Evolutionary conservation across 2,329 filamentous ascomycete species (phyloP).

Genomic region (Fusarium duplospermum): DNA sequence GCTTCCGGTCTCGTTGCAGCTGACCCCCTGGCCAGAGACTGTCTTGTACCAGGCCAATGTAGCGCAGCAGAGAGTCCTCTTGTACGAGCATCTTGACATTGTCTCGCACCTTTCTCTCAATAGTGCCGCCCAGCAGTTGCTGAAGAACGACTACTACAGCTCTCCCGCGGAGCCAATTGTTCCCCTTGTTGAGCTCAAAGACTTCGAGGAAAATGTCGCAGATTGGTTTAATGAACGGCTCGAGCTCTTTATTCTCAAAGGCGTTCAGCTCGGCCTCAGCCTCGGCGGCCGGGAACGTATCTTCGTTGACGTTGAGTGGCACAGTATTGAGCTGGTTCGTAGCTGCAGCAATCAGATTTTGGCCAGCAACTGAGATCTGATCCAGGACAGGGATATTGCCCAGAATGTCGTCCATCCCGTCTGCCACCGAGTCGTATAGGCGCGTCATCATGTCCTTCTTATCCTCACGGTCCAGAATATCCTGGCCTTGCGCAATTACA

Average conservation of each 20-base stretch:
- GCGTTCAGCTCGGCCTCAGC: conserved; percentile 94
- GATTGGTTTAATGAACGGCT: conserved; percentile 98
- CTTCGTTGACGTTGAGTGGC: conserved; percentile 64
- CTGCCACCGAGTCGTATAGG: conserved; percentile 95
- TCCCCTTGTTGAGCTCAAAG: conserved; percentile 93
- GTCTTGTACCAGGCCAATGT: conserved; percentile 78
- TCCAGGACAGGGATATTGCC: conserved; percentile 96
- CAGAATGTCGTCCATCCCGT: conserved; percentile 97
- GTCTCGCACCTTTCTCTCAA: conserved; percentile 94
- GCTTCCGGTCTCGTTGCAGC: conserved; percentile 59
- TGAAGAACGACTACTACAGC: conserved; percentile 97
- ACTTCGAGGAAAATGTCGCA: conserved; percentile 97
- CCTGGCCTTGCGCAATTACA: conserved; percentile 74
- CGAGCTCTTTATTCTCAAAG: conserved; percentile 88
- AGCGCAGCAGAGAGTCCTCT: conserved; percentile 82
- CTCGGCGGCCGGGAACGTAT: conserved; percentile 70
- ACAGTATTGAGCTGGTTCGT: conserved; percentile 71
- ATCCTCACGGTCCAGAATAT: conserved; percentile 68
- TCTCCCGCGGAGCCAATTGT: conserved; percentile 95
- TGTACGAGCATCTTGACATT: conserved; percentile 78
- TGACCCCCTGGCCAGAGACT: conserved; percentile 84
- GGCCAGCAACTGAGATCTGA: conserved; percentile 90
- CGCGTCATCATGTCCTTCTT: conserved; percentile 92
- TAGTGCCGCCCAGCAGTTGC: conserved; percentile 93
- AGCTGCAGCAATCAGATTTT: conserved; percentile 86